Evolutionary conservation across 768 basidiomycete species (phyloP).

Genomic region (Boletus reticuloceps): DNA sequence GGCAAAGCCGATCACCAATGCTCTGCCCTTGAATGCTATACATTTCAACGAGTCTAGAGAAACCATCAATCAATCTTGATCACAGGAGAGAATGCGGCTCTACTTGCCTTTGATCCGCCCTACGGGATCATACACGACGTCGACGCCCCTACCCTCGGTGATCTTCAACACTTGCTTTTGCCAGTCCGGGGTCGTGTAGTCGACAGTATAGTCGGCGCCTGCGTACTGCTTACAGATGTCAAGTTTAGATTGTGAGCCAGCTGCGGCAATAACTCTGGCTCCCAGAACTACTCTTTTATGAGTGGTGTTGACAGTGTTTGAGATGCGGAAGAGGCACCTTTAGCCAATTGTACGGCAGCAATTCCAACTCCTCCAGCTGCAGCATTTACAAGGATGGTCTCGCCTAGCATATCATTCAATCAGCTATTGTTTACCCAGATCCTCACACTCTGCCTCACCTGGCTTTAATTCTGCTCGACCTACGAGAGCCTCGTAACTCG

Average conservation of each 20-base stretch:
- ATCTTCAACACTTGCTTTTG: constrained; percentile 85
- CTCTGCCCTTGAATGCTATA: constrained; percentile 91
- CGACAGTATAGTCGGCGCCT: constrained; percentile 78
- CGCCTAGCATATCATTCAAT: constrained; percentile 45
- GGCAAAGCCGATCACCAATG: constrained; percentile 81
- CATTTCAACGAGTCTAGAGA: constrained; percentile 79
- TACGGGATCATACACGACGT: constrained; percentile 86
- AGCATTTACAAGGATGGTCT: constrained; percentile 91
- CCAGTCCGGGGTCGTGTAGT: constrained; percentile 81
- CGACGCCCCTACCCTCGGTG: constrained; percentile 81
- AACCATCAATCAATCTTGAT: background rate
- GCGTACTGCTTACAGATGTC: constrained; percentile 72
- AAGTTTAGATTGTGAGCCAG: constrained; percentile 75
- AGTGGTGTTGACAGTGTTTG: background rate
- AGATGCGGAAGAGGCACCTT: constrained; percentile 49
- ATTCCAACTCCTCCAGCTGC: constrained; percentile 97
- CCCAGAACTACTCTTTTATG: constrained; percentile 59
- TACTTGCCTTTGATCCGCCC: constrained; percentile 65
- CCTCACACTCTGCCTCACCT: constrained; percentile 41
- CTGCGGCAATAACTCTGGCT: constrained; percentile 93
- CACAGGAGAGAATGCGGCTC: background rate
- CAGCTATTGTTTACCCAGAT: constrained; percentile 2
- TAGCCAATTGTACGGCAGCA: constrained; percentile 89
- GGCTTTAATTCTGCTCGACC: constrained; percentile 77
- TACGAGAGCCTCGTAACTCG: constrained; percentile 88